phyloP scores from a whole-genome alignment of 179 eudicot genomes.

The Actinidia polygama region DNA sequence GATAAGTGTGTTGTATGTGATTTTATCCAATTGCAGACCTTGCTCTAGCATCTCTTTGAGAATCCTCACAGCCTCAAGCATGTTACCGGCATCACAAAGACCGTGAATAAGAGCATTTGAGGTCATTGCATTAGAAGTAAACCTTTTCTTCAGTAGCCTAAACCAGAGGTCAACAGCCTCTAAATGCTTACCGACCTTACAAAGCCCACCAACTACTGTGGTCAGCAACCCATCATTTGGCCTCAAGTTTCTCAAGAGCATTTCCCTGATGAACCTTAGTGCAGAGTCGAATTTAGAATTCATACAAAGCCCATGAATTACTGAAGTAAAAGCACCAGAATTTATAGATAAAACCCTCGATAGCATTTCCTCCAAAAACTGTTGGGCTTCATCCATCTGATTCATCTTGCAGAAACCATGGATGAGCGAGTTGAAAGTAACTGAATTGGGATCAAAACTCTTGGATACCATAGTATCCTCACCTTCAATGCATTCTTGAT shows the following conservation, averaged over 20 bases:
- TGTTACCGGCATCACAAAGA: constrained; percentile 60
- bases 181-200: constrained; percentile 57
- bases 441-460: constrained; percentile 61
- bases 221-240: constrained; percentile 77
- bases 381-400: constrained; percentile 61
- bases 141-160: constrained; percentile 50
- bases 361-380: constrained; percentile 63
- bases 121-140: constrained; percentile 62
- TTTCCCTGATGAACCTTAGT: constrained; percentile 44
- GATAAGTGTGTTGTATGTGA: constrained; percentile 78
- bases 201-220: constrained; percentile 58
- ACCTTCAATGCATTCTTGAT: constrained; percentile 53
- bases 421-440: constrained; percentile 67
- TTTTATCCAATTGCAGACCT: constrained; percentile 55
- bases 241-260: constrained; percentile 65
- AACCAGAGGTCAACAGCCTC: constrained; percentile 71
- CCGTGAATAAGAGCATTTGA: constrained; percentile 84
- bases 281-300: constrained; percentile 54
- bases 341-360: constrained; percentile 48
- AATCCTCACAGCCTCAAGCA: constrained; percentile 63
- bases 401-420: constrained; percentile 70
- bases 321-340: constrained; percentile 56
- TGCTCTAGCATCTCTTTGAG: constrained; percentile 66
- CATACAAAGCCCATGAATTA: constrained; percentile 49
- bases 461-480: constrained; percentile 60